Percentiles rank a stretch among this genome's conserved stretches.
phyloP scores from a whole-genome alignment of 768 basidiomycete species.

The Daedaleopsis nitida region DNA sequence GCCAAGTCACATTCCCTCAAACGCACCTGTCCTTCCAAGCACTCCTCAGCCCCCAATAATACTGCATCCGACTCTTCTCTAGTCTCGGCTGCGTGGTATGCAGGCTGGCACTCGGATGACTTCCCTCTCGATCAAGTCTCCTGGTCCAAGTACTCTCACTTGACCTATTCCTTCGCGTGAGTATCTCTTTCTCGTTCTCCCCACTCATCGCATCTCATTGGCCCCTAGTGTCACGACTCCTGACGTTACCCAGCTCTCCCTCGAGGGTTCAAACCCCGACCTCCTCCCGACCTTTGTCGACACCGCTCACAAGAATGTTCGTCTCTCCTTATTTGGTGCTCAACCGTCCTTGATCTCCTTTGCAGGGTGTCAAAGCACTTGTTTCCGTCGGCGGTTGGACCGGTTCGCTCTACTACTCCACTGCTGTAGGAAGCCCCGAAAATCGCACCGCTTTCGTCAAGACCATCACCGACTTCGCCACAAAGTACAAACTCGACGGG shows the following conservation, averaged over 20 bases:
- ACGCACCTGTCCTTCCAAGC: slow-evolving; percentile 3
- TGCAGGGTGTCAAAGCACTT: slow-evolving; percentile 55
- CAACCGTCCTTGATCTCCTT: background rate
- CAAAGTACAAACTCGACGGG: slow-evolving; percentile 56
- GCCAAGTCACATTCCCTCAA: slow-evolving; percentile 12
- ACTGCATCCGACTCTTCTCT: slow-evolving; percentile 15
- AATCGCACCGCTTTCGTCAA: slow-evolving; percentile 63
- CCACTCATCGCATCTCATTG: background rate
- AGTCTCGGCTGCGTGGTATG: slow-evolving; percentile 57
- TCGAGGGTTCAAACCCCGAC: slow-evolving; percentile 28
- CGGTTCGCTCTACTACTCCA: slow-evolving; percentile 63
- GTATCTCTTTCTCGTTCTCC: slow-evolving; percentile 19
- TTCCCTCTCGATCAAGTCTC: slow-evolving; percentile 47
- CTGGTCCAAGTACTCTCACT: slow-evolving; percentile 56
- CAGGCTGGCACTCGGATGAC: slow-evolving; percentile 48
- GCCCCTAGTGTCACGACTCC: slow-evolving; percentile 18
- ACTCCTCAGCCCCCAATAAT: background rate
- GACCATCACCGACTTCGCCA: slow-evolving; percentile 50
- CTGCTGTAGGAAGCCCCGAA: slow-evolving; percentile 48
- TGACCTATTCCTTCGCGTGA: slow-evolving; percentile 67
- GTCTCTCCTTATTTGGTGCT: background rate
- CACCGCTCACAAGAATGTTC: slow-evolving; percentile 27
- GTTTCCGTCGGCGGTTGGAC: slow-evolving; percentile 72
- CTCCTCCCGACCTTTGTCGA: slow-evolving; percentile 28
- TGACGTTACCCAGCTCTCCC: slow-evolving; percentile 25